These are phyloP conservation scores for Atkinsonella hypoxylon DNA, from an alignment of 2,329 filamentous ascomycete genomes.

Conservation along the genomic window DNA sequence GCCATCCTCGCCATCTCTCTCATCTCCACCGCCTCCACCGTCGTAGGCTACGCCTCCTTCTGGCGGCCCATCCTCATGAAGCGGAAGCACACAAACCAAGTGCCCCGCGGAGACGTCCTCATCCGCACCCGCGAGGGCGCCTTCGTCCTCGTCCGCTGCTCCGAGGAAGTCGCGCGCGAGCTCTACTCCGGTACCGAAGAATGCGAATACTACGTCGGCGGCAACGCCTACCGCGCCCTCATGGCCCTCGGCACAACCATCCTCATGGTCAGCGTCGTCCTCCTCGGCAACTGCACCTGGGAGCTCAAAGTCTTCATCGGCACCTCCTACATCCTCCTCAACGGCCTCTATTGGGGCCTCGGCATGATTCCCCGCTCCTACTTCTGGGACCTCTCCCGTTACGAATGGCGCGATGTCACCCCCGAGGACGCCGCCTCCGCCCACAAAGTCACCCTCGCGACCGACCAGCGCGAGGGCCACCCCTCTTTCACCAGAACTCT, in stretches of 20 bases:
- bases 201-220: constrained; percentile 41
- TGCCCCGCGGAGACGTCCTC: constrained; percentile 46
- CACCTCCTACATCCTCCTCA: constrained; percentile 44
- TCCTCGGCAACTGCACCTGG: constrained; percentile 52
- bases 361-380: constrained; percentile 34
- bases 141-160: constrained; percentile 44
- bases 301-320: constrained; percentile 47
- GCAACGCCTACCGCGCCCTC: constrained; percentile 34
- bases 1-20: constrained; percentile 32
- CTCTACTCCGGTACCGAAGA: constrained; percentile 49
- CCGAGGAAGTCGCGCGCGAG: constrained; percentile 49
- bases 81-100: constrained; percentile 33
- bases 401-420: constrained; percentile 30
- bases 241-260: constrained; percentile 47
- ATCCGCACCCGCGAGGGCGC: constrained; percentile 49
- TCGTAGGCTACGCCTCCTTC: constrained; percentile 44
- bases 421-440: constrained; percentile 26
- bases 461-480: constrained; percentile 25
- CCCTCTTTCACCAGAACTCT: constrained; percentile 43
- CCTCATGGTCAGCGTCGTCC: constrained; percentile 48
- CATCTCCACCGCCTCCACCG: constrained; percentile 39
- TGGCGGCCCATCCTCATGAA: constrained; percentile 45
- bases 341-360: constrained; percentile 46
- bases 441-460: constrained; percentile 16
- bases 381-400: constrained; percentile 48